These are phyloP conservation scores for Glarea lozoyensis DNA, from an alignment of 495 filamentous ascomycete genomes.

Conservation along the genomic window DNA sequence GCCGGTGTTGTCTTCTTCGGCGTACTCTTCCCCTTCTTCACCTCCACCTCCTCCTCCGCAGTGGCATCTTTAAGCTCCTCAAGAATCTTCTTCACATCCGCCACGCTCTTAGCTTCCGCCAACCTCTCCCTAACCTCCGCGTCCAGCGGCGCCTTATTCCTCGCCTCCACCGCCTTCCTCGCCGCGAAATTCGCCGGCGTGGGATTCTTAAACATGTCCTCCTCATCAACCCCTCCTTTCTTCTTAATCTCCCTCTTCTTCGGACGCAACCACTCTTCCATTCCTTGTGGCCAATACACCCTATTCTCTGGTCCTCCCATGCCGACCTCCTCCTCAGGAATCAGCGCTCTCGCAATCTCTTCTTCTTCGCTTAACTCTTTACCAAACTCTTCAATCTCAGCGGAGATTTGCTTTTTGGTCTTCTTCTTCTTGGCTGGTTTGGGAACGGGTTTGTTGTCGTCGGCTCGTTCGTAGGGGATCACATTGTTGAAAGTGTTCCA, in stretches of 20 bases:
- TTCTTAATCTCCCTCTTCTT: slow-evolving; percentile 61
- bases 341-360: slow-evolving; percentile 31
- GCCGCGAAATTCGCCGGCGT: slow-evolving; percentile 22
- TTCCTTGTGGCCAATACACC: slow-evolving; percentile 86
- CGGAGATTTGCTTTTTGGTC: slow-evolving; percentile 17
- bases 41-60: slow-evolving; percentile 5
- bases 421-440: slow-evolving; percentile 39
- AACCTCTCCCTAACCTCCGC: slow-evolving; percentile 22
- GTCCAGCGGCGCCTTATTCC: slow-evolving; percentile 5
- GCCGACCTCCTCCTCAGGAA: slow-evolving; percentile 63
- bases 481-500: slow-evolving; percentile 69
- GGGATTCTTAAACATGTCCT: slow-evolving; percentile 18
- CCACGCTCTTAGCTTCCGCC: slow-evolving; percentile 17
- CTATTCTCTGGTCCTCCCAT: slow-evolving; percentile 85
- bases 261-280: slow-evolving; percentile 85
- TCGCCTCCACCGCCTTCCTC: slow-evolving; percentile 7
- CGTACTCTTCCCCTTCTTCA: slow-evolving; percentile 16
- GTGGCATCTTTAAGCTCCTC: slow-evolving; percentile 16
- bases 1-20: slow-evolving; percentile 13
- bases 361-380: slow-evolving; percentile 41
- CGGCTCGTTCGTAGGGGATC: slow-evolving; percentile 63
- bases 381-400: slow-evolving; percentile 21
- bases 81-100: slow-evolving; percentile 20
- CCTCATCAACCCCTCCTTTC: slow-evolving; percentile 28
- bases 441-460: slow-evolving; percentile 61